A percentile compares a stretch with the other conserved stretches of the same genome.
These are phyloP conservation scores for Corynascus novoguineensis DNA, from an alignment of 495 filamentous ascomycete genomes.

Conservation along the genomic window DNA sequence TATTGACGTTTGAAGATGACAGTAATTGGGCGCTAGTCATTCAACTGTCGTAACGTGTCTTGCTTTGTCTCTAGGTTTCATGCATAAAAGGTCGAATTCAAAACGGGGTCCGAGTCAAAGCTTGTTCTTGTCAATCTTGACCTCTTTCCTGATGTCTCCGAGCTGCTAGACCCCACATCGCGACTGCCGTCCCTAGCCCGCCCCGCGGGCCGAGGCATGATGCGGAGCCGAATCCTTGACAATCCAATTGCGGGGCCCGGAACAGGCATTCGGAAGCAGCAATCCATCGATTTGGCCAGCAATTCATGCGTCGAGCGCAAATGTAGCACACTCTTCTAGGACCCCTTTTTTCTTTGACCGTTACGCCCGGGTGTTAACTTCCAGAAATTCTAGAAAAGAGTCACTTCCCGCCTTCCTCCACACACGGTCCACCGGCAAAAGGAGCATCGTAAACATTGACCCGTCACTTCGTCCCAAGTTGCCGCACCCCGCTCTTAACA, in stretches of 20 bases:
- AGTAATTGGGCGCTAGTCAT: too few relatives aligned
- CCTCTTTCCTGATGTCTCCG: too few relatives aligned
- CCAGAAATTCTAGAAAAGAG: background rate
- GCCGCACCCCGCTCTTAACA: background rate
- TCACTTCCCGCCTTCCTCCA: too few relatives aligned
- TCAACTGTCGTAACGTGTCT: too few relatives aligned
- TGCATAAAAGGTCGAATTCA: too few relatives aligned
- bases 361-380: conserved; percentile 5
- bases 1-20: too few relatives aligned
- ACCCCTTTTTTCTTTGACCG: background rate
- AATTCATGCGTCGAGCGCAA: background rate
- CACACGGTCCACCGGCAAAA: too few relatives aligned
- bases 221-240: conserved; percentile 15
- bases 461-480: background rate
- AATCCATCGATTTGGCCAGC: background rate
- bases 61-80: too few relatives aligned
- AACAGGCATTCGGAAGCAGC: too few relatives aligned
- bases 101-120: too few relatives aligned
- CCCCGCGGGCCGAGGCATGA: conserved; percentile 15
- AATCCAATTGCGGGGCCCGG: background rate
- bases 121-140: too few relatives aligned
- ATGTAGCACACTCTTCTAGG: background rate
- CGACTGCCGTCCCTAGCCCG: conserved; percentile 1
- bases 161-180: conserved; percentile 2
- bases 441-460: too few relatives aligned